Conservation (phyloP, 352 stramenopile genomes). For the Aphanomyces euteiches region DNA sequence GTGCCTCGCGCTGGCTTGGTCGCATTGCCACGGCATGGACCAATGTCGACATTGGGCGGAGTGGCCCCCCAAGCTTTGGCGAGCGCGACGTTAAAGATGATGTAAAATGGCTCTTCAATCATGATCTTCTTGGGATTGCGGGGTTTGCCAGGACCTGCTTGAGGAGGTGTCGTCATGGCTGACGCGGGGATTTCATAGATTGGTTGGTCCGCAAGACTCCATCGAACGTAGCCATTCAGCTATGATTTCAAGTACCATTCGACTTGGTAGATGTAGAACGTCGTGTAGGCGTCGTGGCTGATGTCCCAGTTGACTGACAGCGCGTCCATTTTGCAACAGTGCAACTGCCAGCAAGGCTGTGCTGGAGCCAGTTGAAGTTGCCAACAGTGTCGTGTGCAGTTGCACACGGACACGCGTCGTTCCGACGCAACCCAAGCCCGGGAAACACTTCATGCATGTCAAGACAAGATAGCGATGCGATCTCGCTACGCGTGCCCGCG, state of each 20-base stretch:
- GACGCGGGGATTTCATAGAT: conserved; percentile 72
- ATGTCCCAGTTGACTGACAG: conserved; percentile 53
- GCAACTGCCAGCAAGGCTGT: background rate
- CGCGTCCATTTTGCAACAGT: conserved; percentile 20
- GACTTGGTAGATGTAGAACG: background rate
- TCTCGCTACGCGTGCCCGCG: no score
- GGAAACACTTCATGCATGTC: no score
- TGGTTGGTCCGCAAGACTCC: conserved; percentile 67
- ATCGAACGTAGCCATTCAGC: conserved; percentile 41
- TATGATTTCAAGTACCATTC: conserved; percentile 39
- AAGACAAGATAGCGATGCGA: conserved; percentile 57
- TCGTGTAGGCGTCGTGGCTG: conserved; percentile 25
- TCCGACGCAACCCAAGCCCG: no score
- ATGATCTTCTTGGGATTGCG: conserved; percentile 54
- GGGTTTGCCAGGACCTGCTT: conserved; percentile 37
- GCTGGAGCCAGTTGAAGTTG: no score
- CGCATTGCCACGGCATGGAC: conserved; percentile 51
- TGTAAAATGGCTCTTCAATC: conserved; percentile 88
- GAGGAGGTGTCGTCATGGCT: conserved; percentile 40
- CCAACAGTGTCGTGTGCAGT: no score
- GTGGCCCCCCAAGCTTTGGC: conserved; percentile 87
- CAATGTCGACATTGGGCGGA: conserved; percentile 46
- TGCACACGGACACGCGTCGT: no score
- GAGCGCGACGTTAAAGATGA: conserved; percentile 93
- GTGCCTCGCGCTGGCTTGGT: conserved; percentile 31